phyloP scores from a whole-genome alignment of 2,329 filamentous ascomycete species.

The Celoporthe dispersa region DNA sequence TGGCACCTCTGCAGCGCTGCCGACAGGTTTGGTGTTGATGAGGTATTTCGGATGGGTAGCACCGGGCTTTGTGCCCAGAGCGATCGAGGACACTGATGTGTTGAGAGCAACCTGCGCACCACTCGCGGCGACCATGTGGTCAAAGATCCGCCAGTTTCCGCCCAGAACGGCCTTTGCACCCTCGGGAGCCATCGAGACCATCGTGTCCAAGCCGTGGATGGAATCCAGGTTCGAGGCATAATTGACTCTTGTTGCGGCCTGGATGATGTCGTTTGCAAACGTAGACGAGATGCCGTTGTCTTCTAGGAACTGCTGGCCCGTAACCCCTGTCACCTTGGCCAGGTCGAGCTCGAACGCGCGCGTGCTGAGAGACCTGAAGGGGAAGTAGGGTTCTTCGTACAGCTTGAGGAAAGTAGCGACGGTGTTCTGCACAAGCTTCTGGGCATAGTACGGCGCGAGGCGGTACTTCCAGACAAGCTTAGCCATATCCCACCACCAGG shows the following conservation, averaged over 20 bases:
- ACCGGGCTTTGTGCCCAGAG: constrained; percentile 48
- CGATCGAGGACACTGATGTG: constrained; percentile 67
- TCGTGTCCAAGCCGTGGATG: constrained; percentile 87
- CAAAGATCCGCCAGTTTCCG: constrained; percentile 95
- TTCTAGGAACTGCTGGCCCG: constrained; percentile 74
- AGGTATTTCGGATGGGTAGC: constrained; percentile 51
- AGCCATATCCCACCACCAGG: constrained; percentile 78
- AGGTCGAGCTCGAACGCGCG: constrained; percentile 71
- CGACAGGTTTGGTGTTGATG: constrained; percentile 44
- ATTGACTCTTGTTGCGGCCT: constrained; percentile 90
- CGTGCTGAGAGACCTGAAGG: constrained; percentile 76
- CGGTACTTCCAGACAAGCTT: constrained; percentile 89
- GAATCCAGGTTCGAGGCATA: constrained; percentile 87
- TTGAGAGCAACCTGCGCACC: constrained; percentile 66
- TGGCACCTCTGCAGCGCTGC: constrained; percentile 30
- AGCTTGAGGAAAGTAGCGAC: constrained; percentile 76
- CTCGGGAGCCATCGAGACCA: constrained; percentile 89
- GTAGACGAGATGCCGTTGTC: constrained; percentile 63
- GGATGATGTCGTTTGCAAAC: constrained; percentile 82
- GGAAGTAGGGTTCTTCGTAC: constrained; percentile 82
- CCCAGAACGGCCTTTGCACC: constrained; percentile 79
- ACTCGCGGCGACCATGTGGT: constrained; percentile 73
- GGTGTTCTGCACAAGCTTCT: constrained; percentile 71
- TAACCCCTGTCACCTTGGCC: constrained; percentile 65
- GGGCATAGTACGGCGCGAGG: constrained; percentile 72